Evolutionary conservation across 2,329 filamentous ascomycete species (phyloP), one percentile per base, ranked within the genome.

Genomic region (Pestalotiopsis sp.): DNA sequence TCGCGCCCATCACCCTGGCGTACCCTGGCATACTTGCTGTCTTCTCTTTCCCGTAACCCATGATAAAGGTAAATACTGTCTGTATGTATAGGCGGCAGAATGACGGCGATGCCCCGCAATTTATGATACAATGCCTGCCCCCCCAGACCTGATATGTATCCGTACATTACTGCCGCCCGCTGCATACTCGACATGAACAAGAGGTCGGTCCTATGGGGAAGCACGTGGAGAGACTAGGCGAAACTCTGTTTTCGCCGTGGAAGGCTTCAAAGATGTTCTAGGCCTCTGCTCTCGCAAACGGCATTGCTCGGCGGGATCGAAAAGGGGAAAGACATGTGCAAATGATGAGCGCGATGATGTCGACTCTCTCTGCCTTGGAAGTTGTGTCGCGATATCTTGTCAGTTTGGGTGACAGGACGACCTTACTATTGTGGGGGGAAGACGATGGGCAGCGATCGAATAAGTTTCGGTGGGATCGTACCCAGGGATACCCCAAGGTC

Each of bases 41-140:
- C 52, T 23, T 58, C n/a, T 13, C 27, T 12, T 13, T 59, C 25
- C 20, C 20, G 4, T 27, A 3, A 3, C 14, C 23, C 57, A 59
- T 27, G 57, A 13, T 59, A 36, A 36, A 59, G 25, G 57, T n/a
- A 14, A 27, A 12, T 59, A 27, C 25, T 58, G 17, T 2, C 27
- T 5, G 27, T 27, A 27, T 58, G 31, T 11, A 59, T n/a, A 31
- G 17, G 27, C 38, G 39, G 38, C 39, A 13, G 61, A 20, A 56
- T 66, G 41, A 66, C 63, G 63, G 63, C 45, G 63, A 25, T 57
- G 45, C 63, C 63, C 63, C 63, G 63, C 63, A 66, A 66, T 66
- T 66, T 66, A 57, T 45, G 52, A 36, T 57, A 65, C 41, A 58
- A 66, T 66, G 63, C 63, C 49, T 66, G 63, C 36, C 45, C 36